These are phyloP conservation scores for Fusarium sp. DNA, from an alignment of 2,329 filamentous ascomycete species.

Conservation along the genomic window DNA sequence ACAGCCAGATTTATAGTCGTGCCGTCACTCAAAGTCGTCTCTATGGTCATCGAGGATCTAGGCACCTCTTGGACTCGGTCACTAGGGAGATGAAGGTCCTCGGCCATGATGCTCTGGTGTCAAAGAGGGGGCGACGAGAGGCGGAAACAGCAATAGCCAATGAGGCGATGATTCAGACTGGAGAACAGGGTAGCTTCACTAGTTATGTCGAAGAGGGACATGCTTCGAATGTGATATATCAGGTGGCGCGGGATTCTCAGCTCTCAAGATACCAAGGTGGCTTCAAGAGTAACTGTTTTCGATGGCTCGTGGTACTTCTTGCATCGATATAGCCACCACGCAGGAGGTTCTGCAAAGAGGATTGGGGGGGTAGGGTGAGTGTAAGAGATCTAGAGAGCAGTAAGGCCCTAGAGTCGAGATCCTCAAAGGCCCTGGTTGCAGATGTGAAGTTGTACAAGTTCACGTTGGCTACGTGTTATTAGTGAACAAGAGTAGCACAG, in stretches of 20 bases:
- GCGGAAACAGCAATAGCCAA: neutral
- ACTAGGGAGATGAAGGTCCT: accelerated
- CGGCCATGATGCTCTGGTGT: accelerated
- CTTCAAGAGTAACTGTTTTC: neutral
- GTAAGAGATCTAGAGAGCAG: neutral
- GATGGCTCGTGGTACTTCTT: neutral
- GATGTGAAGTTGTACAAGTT: neutral
- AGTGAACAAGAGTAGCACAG: neutral
- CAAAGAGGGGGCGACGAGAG: neutral
- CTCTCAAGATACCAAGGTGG: neutral
- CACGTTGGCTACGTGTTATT: neutral
- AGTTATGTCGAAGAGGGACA: neutral
- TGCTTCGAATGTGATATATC: neutral
- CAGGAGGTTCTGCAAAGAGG: too few species aligned
- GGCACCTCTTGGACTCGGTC: accelerated
- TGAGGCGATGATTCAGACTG: neutral
- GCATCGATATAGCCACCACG: neutral
- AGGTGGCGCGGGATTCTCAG: neutral
- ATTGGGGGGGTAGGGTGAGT: neutral
- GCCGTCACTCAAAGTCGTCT: accelerated
- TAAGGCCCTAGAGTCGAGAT: neutral
- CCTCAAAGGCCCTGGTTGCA: neutral
- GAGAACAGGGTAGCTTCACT: neutral
- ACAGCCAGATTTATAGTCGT: neutral
- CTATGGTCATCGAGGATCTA: neutral